phyloP scores from a whole-genome alignment of 441 rosid genomes.

The Euphorbia corollata region DNA sequence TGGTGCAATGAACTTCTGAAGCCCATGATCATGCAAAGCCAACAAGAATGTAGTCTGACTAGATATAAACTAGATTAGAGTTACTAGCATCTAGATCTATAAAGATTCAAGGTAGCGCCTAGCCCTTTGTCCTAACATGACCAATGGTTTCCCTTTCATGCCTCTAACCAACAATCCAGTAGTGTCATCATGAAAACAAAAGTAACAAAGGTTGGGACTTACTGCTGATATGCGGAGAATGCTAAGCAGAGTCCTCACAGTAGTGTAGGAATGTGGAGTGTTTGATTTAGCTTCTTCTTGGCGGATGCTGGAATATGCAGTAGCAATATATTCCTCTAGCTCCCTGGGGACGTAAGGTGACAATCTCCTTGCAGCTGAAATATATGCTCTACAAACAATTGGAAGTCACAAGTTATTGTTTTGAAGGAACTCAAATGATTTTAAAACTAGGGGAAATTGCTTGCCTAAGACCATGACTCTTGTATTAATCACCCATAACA shows the following conservation, averaged over 20 bases:
- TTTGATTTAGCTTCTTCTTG: slow-evolving; percentile 95
- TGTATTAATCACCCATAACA: not conserved
- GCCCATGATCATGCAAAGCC: not conserved
- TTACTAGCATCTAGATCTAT: not conserved
- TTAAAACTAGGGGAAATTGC: not conserved
- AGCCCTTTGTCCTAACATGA: slow-evolving; percentile 12
- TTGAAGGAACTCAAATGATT: slow-evolving; percentile 1
- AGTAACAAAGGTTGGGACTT: slow-evolving; percentile 27
- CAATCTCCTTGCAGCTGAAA: slow-evolving; percentile 88
- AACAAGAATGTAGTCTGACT: not conserved
- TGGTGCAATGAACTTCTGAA: not conserved
- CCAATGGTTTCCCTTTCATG: not conserved
- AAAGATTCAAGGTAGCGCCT: not conserved
- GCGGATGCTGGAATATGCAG: slow-evolving; percentile 85
- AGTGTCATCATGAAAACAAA: slow-evolving; percentile 2
- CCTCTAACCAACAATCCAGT: not conserved
- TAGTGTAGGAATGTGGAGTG: slow-evolving; percentile 91
- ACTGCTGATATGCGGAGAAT: slow-evolving; percentile 95
- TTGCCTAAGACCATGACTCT: not conserved
- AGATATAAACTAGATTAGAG: not conserved
- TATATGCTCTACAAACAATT: slow-evolving; percentile 61
- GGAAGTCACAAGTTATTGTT: slow-evolving; percentile 7
- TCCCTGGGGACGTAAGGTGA: slow-evolving; percentile 81
- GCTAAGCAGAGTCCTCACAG: slow-evolving; percentile 91
- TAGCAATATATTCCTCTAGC: slow-evolving; percentile 88